Evolutionary conservation across 192 early-diverging fungal species (phyloP).

Genomic region (Coemansia sp.): DNA sequence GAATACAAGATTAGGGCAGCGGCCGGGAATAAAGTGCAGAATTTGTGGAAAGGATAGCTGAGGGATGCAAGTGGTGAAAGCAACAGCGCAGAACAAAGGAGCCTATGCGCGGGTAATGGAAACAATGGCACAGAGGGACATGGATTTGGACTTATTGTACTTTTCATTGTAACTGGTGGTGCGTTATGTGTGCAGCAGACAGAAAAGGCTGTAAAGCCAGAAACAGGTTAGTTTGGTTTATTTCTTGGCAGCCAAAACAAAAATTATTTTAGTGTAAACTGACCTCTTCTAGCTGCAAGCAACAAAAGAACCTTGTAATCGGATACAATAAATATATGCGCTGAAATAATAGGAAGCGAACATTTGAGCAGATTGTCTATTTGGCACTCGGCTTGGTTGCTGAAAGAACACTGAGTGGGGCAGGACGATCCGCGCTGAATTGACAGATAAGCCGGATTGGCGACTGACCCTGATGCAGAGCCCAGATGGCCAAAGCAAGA

Average conservation of each 20-base stretch:
- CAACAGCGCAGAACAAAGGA: background rate
- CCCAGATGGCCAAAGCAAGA: background rate
- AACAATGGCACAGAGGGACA: conserved; percentile 3
- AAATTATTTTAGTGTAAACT: no score
- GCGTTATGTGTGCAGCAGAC: conserved; percentile 1
- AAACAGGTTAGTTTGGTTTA: background rate
- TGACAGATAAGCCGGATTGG: background rate
- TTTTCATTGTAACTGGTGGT: conserved; percentile 3
- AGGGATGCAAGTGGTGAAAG: background rate
- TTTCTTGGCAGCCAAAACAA: no score
- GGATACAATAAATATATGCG: conserved; percentile 34
- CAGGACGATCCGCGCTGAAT: background rate
- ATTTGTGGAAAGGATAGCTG: background rate
- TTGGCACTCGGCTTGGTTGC: background rate
- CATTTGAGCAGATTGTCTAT: background rate
- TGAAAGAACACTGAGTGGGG: background rate
- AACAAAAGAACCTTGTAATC: conserved; percentile 11
- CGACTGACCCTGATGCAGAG: background rate
- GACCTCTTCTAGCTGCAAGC: background rate
- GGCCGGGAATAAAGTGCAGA: background rate
- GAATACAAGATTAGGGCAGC: background rate
- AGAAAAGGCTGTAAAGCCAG: background rate
- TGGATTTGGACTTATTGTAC: background rate
- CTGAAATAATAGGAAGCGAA: background rate
- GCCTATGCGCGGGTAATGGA: conserved; percentile 7